phyloP scores from a whole-genome alignment of 352 stramenopile species.

The Phytophthora syringae region DNA sequence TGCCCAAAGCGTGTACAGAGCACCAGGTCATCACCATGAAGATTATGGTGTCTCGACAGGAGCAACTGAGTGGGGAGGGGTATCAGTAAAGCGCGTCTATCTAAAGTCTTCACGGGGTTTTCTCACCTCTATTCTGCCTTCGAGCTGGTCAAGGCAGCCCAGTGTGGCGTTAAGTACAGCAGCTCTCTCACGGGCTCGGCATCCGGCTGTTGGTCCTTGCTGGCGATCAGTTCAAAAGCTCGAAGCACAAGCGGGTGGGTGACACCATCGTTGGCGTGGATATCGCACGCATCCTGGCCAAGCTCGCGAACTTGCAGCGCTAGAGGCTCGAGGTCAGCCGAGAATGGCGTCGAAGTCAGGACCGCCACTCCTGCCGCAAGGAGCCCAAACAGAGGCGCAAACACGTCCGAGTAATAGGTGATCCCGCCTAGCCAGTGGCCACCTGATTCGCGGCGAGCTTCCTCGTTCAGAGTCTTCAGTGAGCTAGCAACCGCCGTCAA shows the following conservation, averaged over 20 bases:
- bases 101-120: not conserved
- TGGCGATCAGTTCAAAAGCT: conserved; percentile 40
- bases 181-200: conserved; percentile 31
- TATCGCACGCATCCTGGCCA: conserved; percentile 30
- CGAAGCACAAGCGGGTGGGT: conserved; percentile 49
- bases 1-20: not conserved
- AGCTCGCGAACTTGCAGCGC: conserved; percentile 26
- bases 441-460: conserved; percentile 25
- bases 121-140: conserved; percentile 9
- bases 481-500: conserved; percentile 29
- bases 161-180: conserved; percentile 60
- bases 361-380: conserved; percentile 50
- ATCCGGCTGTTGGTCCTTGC: conserved; percentile 2
- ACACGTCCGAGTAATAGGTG: conserved; percentile 72
- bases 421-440: conserved; percentile 67
- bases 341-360: conserved; percentile 22
- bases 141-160: conserved; percentile 31
- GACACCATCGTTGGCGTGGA: conserved; percentile 24
- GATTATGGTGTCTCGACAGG: conserved; percentile 13
- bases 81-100: no score
- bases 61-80: no score
- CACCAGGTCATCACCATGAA: not conserved
- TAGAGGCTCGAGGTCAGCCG: conserved; percentile 28
- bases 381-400: conserved; percentile 58
- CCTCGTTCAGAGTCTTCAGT: conserved; percentile 39